These are phyloP conservation scores for Diplodia mutila DNA, from an alignment of 2,329 filamentous ascomycete species.

Conservation along the genomic window DNA sequence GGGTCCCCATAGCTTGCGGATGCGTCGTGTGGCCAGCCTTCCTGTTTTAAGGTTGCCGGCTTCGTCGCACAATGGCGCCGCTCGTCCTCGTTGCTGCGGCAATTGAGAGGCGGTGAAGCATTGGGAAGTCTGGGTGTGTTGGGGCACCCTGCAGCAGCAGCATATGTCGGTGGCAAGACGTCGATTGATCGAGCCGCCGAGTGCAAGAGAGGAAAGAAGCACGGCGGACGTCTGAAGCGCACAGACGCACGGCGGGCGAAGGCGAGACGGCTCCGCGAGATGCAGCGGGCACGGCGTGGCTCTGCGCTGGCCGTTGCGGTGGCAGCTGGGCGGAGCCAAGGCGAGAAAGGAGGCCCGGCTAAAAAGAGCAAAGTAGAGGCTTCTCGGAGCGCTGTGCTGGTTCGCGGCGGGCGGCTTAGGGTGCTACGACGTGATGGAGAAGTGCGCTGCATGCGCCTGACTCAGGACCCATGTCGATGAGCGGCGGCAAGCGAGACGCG, in stretches of 20 bases:
- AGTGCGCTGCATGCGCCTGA: conserved; percentile 16
- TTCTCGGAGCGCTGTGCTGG: conserved; percentile 1
- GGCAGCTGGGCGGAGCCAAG: conserved; percentile 1
- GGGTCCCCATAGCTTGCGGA: conserved; percentile 19
- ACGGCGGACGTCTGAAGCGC: background rate
- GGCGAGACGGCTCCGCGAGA: background rate
- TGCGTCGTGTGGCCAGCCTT: background rate
- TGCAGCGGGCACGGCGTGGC: conserved; percentile 1
- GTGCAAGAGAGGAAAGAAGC: background rate
- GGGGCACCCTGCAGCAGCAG: conserved; percentile 10
- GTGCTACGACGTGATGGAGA: conserved; percentile 10
- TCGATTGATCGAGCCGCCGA: background rate
- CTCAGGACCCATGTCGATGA: conserved; percentile 6
- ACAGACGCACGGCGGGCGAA: background rate
- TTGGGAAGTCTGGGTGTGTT: conserved; percentile 6
- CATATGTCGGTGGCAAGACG: background rate
- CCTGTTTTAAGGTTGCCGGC: conserved; percentile 14
- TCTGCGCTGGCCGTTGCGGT: conserved; percentile 5
- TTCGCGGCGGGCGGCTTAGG: conserved; percentile 11
- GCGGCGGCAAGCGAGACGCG: conserved; percentile 17
- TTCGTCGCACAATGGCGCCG: conserved; percentile 9
- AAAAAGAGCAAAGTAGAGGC: background rate
- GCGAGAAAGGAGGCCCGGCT: background rate
- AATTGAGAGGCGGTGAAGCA: conserved; percentile 18
- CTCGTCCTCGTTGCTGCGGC: conserved; percentile 6